Conservation (phyloP, 352 stramenopile species). For the Hyaloperonospora arabidopsidis region DNA sequence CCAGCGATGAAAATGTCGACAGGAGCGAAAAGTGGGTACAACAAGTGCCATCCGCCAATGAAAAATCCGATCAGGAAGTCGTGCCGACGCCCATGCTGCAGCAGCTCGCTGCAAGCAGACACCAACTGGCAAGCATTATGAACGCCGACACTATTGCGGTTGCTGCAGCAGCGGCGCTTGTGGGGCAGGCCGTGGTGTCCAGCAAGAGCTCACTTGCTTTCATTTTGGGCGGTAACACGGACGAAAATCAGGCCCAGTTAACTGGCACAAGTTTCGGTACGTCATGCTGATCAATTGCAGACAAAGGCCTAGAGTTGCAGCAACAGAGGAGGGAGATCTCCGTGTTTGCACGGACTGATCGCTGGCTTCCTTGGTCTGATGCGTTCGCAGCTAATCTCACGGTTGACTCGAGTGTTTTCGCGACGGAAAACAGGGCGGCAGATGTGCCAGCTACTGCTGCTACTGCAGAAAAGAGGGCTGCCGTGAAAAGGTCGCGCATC, state of each 20-base stretch:
- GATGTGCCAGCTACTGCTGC: slow-evolving; percentile 16
- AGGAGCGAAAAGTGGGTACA: slow-evolving; percentile 20
- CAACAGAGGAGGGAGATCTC: slow-evolving; percentile 3
- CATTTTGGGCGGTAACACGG: slow-evolving; percentile 29
- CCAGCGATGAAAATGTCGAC: slow-evolving; percentile 16
- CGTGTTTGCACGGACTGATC: slow-evolving; percentile 18
- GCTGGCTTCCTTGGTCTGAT: slow-evolving; percentile 11
- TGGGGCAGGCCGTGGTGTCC: slow-evolving; percentile 7
- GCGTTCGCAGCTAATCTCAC: slow-evolving; percentile 21
- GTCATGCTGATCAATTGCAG: slow-evolving; percentile 18
- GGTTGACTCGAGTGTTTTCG: slow-evolving; percentile 11
- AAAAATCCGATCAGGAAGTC: slow-evolving; percentile 8
- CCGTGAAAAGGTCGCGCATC: slow-evolving; percentile 62
- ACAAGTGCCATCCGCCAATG: slow-evolving; percentile 3
- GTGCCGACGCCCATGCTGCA: slow-evolving; percentile 11
- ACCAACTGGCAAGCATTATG: slow-evolving; percentile 25
- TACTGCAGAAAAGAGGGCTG: slow-evolving; percentile 6
- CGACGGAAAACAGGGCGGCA: slow-evolving; percentile 19
- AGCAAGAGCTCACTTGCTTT: slow-evolving; percentile 43
- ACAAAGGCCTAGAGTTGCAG: slow-evolving; percentile 18
- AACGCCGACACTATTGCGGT: slow-evolving; percentile 18
- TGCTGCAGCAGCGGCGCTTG: slow-evolving; percentile 7
- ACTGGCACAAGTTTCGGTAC: slow-evolving; percentile 26
- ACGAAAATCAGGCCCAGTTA: slow-evolving; percentile 19
- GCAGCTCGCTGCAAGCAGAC: slow-evolving; percentile 17